These are phyloP conservation scores for Spergularia azorica DNA, from an alignment of 179 eudicot genomes.

Conservation along the genomic window DNA sequence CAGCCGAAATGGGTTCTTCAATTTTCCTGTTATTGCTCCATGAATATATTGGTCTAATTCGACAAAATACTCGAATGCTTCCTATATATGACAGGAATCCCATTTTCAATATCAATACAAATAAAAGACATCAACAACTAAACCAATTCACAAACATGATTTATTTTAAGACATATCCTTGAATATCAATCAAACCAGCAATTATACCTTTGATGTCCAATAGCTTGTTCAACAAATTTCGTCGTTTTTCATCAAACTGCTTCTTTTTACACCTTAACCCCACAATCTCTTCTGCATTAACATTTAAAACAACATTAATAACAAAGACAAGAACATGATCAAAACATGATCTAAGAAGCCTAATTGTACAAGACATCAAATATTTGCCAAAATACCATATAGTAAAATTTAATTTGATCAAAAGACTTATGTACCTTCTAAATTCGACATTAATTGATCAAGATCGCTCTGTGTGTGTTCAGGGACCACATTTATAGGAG, in stretches of 20 bases:
- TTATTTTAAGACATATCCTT: background rate
- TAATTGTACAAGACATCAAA: background rate
- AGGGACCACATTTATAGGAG: constrained; percentile 41
- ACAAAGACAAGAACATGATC: background rate
- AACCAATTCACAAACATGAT: background rate
- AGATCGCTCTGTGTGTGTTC: constrained; percentile 50
- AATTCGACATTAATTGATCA: constrained; percentile 36
- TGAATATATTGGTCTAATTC: constrained; percentile 46
- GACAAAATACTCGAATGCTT: constrained; percentile 70
- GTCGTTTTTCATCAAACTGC: constrained; percentile 50
- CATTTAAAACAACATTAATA: constrained; percentile 11
- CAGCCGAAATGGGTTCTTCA: constrained; percentile 45
- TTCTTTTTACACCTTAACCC: constrained; percentile 46
- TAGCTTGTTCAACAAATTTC: constrained; percentile 63
- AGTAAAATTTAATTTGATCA: background rate
- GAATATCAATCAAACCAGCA: background rate
- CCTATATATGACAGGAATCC: constrained; percentile 38
- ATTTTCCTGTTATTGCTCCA: constrained; percentile 35
- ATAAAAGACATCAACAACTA: background rate
- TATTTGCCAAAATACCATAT: background rate
- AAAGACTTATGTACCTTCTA: constrained; percentile 47
- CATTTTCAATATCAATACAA: constrained; percentile 10
- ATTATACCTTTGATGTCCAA: constrained; percentile 62
- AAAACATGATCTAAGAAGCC: background rate
- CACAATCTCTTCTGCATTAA: constrained; percentile 54